Evolutionary conservation across 169 alveolate species (phyloP), one percentile per base, ranked within the genome.

Genomic region (Theileria annulata): DNA sequence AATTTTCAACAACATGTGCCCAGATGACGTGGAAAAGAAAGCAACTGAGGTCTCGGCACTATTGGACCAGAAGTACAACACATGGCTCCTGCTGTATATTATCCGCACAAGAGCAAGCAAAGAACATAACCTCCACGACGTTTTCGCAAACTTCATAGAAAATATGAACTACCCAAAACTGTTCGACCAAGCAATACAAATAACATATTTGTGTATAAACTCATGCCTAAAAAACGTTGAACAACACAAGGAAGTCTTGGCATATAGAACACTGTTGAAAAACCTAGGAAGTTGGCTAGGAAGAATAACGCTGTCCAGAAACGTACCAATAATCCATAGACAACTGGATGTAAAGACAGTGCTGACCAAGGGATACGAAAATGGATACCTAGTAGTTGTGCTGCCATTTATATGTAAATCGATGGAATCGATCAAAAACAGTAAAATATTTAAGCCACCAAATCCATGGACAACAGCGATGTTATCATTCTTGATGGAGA

Each of bases 401-500:
- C 77, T 95, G 63, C 98, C 98, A 10, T 87, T 95, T 76, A 94
- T 92, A 47, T 93, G 97, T 62, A 93, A 89, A 67, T 82, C 93
- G 25, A 48, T 95, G 78, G 97, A 93, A 67, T 75, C 88, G 30
- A 82, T 93, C 0, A 80, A 86, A 56, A 37, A 72, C 64, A 89
- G 95, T 6, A 91, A 92, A 88, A 88, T 85, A 28, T 95, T 93
- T 86, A 87, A 83, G 49, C 96, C 97, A 10, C 98, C 98, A n/a
- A 95, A 95, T 77, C 98, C 98, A 17, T 95, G 98, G 98, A 94
- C 98, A 21, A 80, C 93, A 37, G 96, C 96, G 27, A 70, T 93
- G 62, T 81, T 95, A 37, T 79, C 83, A 69, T 80, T 93, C 49
- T 85, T 95, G 60, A 95, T 94, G 58, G 98, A 95, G 86, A 82